phyloP scores from a whole-genome alignment of 2,329 filamentous ascomycete species.

The Chalaropsis ovoidea region DNA sequence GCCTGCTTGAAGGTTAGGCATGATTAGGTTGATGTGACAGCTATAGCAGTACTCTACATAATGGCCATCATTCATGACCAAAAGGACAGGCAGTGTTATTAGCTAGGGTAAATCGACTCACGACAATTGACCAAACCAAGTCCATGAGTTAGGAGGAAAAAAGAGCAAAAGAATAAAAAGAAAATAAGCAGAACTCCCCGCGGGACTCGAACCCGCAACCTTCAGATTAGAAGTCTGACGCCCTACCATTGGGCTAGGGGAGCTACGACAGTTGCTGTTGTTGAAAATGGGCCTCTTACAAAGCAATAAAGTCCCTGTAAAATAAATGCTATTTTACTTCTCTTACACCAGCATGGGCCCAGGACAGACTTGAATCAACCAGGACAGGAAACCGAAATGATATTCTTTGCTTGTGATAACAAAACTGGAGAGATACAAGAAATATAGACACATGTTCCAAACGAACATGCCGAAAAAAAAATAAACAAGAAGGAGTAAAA shows the following conservation, averaged over 20 bases:
- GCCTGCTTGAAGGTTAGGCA: too few species aligned
- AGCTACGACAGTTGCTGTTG: conserved; percentile 2
- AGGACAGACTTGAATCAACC: not conserved
- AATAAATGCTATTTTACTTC: too few species aligned
- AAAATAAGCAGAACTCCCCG: conserved; percentile 19
- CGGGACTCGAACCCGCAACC: conserved; percentile 26
- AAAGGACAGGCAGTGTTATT: too few species aligned
- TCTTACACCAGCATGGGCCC: too few species aligned
- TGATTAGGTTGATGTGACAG: too few species aligned
- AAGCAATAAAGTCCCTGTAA: not conserved
- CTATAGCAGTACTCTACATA: too few species aligned
- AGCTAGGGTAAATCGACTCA: too few species aligned
- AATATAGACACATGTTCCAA: not conserved
- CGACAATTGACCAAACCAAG: too few species aligned
- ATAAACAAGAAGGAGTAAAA: not conserved
- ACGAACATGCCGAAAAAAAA: not conserved
- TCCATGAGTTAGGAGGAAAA: too few species aligned
- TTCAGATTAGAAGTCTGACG: conserved; percentile 26
- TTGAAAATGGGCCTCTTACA: not conserved
- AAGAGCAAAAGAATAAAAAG: not conserved
- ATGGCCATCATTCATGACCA: too few species aligned
- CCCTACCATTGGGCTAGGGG: conserved; percentile 26
- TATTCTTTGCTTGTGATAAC: not conserved
- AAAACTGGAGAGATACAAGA: not conserved
- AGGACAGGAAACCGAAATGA: not conserved